Base-by-base conservation (phyloP, 2,329 filamentous ascomycete species). In the Trichoderma harzianum region DNA sequence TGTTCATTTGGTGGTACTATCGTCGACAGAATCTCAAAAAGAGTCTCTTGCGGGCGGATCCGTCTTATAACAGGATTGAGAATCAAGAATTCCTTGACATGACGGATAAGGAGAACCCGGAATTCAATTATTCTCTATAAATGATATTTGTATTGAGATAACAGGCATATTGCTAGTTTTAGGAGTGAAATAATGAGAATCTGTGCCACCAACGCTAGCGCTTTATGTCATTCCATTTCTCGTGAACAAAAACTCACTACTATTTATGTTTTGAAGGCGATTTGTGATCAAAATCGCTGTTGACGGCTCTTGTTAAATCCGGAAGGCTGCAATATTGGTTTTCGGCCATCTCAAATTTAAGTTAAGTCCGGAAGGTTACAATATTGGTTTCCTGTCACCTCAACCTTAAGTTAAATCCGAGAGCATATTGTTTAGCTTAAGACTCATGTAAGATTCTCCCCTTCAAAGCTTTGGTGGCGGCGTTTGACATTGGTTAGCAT, bases 31-130 rank as follows among this genome's bases (percentile, higher is more conserved):
- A 93, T 74, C 80, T 78, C 73, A 85, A 86, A 79, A 92, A 92
- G 81, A 87, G 84, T 0, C 76, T 76, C 8, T 76, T 88, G 18
- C 80, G 88, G 55, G 84, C 84, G 1, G 80, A 82, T 65, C 86
- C 88, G 0, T 86, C 83, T 2, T 92, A 92, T 77, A 82, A 83
- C 28, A 89, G 86, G 79, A 73, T 92, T 69, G 88, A 89, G 78
- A 91, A 92, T 73, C 89, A 92, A 79, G 90, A 92, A 83, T 92
- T 88, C 80, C 82, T 89, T 71, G 90, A 92, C 77, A 79, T 92
- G 74, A 92, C 90, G 5, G 90, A 92, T 77, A 81, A 84, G 70
- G 90, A 92, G 82, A 92, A 91, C 73, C 82, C 84, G 1, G 87
- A 92, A 77, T 91, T 92, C 76, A 79, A 87, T 0, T 92, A 92